Conservation (phyloP, 306 rosid species). For the Cicer chorassanicum region DNA sequence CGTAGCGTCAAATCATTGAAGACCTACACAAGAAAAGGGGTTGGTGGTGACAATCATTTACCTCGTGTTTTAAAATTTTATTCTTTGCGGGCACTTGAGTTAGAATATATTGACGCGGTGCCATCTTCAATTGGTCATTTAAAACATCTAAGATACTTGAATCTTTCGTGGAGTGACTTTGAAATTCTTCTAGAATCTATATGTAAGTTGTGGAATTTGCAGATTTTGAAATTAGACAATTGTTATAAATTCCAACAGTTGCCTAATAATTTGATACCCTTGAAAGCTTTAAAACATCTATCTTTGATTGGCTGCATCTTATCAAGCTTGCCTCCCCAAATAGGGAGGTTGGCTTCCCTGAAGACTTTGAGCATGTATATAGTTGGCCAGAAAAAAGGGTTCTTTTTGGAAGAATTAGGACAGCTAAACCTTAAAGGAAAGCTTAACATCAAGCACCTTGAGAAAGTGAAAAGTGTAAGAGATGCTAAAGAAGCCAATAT, state of each 20-base stretch:
- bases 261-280: not conserved
- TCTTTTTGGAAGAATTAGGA: slow-evolving; percentile 35
- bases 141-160: slow-evolving; percentile 35
- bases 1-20: not conserved
- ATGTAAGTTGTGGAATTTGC: slow-evolving; percentile 3
- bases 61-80: not conserved
- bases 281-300: slow-evolving; percentile 39
- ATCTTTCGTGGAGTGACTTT: not conserved
- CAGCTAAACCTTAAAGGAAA: slow-evolving; percentile 36
- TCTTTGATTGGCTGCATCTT: not conserved
- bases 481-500: slow-evolving; percentile 42
- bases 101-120: accelerated
- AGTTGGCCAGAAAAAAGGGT: slow-evolving; percentile 39
- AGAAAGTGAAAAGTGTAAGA: not conserved
- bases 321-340: not conserved
- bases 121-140: slow-evolving; percentile 17
- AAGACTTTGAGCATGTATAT: slow-evolving; percentile 6
- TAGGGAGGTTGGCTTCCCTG: slow-evolving; percentile 25
- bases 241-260: not conserved
- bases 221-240: not conserved
- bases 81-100: not conserved
- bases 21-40: not conserved
- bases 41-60: no score
- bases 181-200: slow-evolving; percentile 39
- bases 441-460: slow-evolving; percentile 39